Evolutionary conservation across 2,329 filamentous ascomycete genomes (phyloP), one percentile per base, ranked within the genome.

Genomic region (Xylaria sp.): DNA sequence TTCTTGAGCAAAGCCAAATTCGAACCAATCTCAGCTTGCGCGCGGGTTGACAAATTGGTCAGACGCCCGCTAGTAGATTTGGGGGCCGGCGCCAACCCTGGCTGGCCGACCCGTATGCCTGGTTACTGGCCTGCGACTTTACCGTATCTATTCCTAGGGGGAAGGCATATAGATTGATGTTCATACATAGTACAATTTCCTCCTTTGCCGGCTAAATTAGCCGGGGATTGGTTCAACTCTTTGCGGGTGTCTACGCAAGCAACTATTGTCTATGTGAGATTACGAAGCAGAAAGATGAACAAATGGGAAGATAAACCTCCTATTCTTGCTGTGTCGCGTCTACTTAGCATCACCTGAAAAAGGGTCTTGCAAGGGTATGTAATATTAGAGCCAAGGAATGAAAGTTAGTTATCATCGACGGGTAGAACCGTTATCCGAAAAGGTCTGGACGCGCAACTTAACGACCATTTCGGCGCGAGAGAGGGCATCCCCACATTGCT

Each of bases 1-100:
- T 32, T 63, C 50, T 6, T 5, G 43, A 28, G 36, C 32, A 52
- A 45, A n/a, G n/a, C 10, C n/a, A n/a, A 41, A 41, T 50, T 58
- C 46, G 61, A 52, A 48, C 68, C 68, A 65, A 65, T 67, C 57
- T 63, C 57, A 41, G 56, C 36, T 50, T 45, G 10, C 41, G 45
- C 4, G 55, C 39, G 62, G 62, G 65, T 50, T 64, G 60, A 65
- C 57, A 60, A 62, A 68, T 67, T 65, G 68, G 56, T 62, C 65
- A 70, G 68, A 60, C 65, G 68, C 58, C 48, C 60, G 36, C 60
- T 46, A 53, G 59, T 25, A 52, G 36, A 25, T 32, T 57, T 60
- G 63, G 63, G 67, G 67, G 55, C 64, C 43, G 50, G 20, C 53
- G 46, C 45, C 62, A 65, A 62, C 62, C 56, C n/a, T n/a, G n/a